Conservation (phyloP, 192 early-diverging fungal genomes). For the Fimicolochytrium jonesii region DNA sequence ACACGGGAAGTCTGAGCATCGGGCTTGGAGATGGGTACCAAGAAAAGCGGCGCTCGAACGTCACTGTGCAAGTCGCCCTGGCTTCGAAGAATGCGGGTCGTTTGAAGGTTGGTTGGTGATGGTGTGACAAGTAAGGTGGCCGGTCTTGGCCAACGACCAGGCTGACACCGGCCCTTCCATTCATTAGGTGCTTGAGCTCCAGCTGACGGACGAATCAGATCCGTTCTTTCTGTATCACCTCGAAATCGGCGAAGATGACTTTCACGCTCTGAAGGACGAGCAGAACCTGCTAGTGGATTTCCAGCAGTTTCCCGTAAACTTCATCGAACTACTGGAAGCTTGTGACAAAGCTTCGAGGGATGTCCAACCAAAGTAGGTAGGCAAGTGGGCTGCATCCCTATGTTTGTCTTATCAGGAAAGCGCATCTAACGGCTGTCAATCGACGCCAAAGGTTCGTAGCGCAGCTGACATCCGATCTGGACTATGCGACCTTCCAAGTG, state of each 20-base stretch:
- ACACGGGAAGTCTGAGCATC: background rate
- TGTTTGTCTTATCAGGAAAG: background rate
- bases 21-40: conserved; percentile 6
- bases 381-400: background rate
- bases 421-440: background rate
- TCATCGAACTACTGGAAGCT: conserved; percentile 44
- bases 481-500: conserved; percentile 32
- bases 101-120: conserved; percentile 17
- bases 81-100: conserved; percentile 13
- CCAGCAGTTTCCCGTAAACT: conserved; percentile 47
- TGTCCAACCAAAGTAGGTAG: conserved; percentile 39
- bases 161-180: background rate
- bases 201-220: conserved; percentile 44
- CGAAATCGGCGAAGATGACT: conserved; percentile 48
- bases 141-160: too few relatives aligned
- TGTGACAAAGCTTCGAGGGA: conserved; percentile 19
- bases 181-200: conserved; percentile 31
- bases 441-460: conserved; percentile 35
- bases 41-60: conserved; percentile 23
- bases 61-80: conserved; percentile 24
- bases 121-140: background rate
- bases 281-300: conserved; percentile 55
- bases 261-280: conserved; percentile 38
- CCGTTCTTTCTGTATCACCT: conserved; percentile 48
- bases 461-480: conserved; percentile 23